Evolutionary conservation across 2,329 filamentous ascomycete genomes (phyloP), one percentile per base, ranked within the genome.

Genomic region (Xylaria sp.): DNA sequence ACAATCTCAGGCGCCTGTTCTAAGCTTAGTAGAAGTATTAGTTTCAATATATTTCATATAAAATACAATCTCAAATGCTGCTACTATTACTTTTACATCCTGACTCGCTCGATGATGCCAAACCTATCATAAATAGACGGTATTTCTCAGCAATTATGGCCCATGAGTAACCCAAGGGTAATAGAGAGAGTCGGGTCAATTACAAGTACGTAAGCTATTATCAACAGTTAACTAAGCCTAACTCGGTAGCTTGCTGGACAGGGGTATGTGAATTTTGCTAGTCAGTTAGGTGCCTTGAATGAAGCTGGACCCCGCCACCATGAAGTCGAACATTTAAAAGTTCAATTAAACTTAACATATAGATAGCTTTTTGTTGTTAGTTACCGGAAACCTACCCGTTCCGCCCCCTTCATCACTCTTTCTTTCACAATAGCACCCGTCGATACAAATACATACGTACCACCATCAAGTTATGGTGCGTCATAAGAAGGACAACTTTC

Each of bases 401-500:
- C 18, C 20, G 4, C 12, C 8, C n/a, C 34, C 25, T 12, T 18
- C 28, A 37, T 6, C 18, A n/a, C 52, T 3, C 28, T 34, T 7
- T 28, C 28, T 34, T 28, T 55, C 28, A 55, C 18, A 9, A n/a
- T 34, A 54, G 28, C 51, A 41, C 28, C 18, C 41, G 15, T n/a
- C 41, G 15, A 25, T 25, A 50, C 4, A 37, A 37, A 37, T 10
- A 37, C 34, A 1, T 10, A 8, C 34, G 8, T 10, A 32, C 25
- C 28, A 28, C 25, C 34, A n/a, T 52, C 51, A 52, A 51, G 34
- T 18, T 15, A 98, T 97, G 94, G 94, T 98, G 64, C 93, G 95
- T 70, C 95, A 98, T 83, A 98, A 98, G 84, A 98, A 98, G 82
- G 94, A 98, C 82, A 87, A 87, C 75, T 85, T 88, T 64, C 88